phyloP scores from a whole-genome alignment of 1,284 basidiomycete species.

The Xerocomus nothofagi region DNA sequence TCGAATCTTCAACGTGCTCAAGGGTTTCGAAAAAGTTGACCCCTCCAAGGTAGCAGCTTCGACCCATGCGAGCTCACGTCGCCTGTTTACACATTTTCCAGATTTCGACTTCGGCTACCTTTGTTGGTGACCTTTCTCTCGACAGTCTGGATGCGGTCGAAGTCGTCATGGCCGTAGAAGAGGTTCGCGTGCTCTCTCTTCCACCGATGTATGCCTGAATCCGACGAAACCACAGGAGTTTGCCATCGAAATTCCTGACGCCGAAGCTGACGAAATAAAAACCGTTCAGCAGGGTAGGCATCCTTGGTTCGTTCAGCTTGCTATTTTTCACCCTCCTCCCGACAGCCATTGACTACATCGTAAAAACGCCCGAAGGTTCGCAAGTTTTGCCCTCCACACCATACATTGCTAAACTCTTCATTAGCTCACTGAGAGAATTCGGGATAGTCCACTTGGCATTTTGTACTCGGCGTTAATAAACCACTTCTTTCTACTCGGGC shows the following conservation, averaged over 20 bases:
- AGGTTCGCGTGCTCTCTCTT: constrained; percentile 54
- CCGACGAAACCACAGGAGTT: constrained; percentile 60
- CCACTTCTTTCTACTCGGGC: constrained; percentile 6
- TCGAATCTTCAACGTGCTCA: constrained; percentile 87
- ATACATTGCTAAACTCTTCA: constrained; percentile 9
- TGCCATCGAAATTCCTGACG: constrained; percentile 93
- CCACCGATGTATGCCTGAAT: neutral
- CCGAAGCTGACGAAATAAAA: constrained; percentile 97
- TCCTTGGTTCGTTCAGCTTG: constrained; percentile 5
- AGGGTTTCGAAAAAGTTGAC: constrained; percentile 96
- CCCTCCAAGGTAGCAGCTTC: constrained; percentile 62
- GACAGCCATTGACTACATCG: constrained; percentile 95
- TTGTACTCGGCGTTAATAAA: constrained; percentile 27
- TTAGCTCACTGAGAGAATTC: constrained; percentile 31
- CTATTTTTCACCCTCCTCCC: constrained; percentile 17
- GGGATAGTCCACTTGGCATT: constrained; percentile 13
- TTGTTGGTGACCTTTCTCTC: constrained; percentile 88
- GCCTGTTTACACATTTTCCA: constrained; percentile 34
- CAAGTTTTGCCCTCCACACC: neutral
- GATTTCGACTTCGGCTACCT: constrained; percentile 76
- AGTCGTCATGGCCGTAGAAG: constrained; percentile 99
- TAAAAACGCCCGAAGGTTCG: constrained; percentile 89
- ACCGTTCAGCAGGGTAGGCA: constrained; percentile 88
- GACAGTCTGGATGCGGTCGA: constrained; percentile 98
- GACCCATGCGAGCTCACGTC: neutral